Percentiles rank a stretch among this genome's conserved stretches.
Evolutionary conservation across 225 moss, liverwort and hornwort species (phyloP).

Genomic region (Takakia lepidozioides): DNA sequence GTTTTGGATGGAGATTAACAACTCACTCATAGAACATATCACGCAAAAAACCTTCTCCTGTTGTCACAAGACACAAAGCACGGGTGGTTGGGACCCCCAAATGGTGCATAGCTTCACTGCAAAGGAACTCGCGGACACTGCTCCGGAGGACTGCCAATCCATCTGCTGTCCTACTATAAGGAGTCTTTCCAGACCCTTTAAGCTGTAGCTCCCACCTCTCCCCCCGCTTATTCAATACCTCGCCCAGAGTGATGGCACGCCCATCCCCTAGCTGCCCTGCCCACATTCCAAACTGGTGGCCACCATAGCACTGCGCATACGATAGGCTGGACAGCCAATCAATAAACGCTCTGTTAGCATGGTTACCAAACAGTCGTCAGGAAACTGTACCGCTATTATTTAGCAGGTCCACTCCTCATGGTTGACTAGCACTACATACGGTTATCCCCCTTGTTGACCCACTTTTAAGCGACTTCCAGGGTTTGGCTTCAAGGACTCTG

Average conservation of each 20-base stretch:
- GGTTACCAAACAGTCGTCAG: no score
- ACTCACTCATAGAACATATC: slow-evolving; percentile 99
- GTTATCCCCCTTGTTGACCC: no score
- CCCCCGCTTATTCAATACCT: slow-evolving; percentile 56
- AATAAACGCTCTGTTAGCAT: no score
- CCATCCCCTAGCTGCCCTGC: slow-evolving; percentile 98
- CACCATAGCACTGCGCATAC: slow-evolving; percentile 95
- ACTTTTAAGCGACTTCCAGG: no score
- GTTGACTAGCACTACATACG: no score
- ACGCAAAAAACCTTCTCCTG: slow-evolving; percentile 84
- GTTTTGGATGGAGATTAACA: no score
- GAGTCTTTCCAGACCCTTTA: slow-evolving; percentile 94
- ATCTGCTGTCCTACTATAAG: slow-evolving; percentile 91
- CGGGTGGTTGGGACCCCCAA: slow-evolving; percentile 93
- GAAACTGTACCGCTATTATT: no score
- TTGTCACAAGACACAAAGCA: slow-evolving; percentile 77
- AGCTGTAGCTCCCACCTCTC: slow-evolving; percentile 93
- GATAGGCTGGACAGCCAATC: slow-evolving; percentile 49
- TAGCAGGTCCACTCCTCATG: no score
- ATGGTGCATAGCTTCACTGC: slow-evolving; percentile 91
- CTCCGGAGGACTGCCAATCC: slow-evolving; percentile 94
- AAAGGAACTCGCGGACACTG: slow-evolving; percentile 91
- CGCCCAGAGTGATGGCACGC: slow-evolving; percentile 86
- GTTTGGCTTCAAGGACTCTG: no score
- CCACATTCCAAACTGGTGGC: slow-evolving; percentile 99